Percentiles rank a stretch among this genome's conserved stretches.
phyloP scores from a whole-genome alignment of 2,329 filamentous ascomycete species.

The Fusarium humuli region DNA sequence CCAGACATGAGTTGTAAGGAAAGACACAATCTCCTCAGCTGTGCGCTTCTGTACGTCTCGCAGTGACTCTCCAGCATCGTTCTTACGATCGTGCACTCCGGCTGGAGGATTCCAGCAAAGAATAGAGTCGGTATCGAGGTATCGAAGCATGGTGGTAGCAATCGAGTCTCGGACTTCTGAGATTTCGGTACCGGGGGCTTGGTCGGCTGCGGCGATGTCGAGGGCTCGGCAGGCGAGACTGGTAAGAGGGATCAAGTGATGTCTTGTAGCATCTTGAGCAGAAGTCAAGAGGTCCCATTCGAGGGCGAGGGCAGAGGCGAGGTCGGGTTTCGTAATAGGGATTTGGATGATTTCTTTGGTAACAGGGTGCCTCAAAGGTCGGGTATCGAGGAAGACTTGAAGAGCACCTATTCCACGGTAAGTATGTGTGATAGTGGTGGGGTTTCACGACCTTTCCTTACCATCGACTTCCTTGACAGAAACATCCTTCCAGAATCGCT shows the following conservation, averaged over 20 bases:
- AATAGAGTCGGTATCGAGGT: slow-evolving; percentile 91
- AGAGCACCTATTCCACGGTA: slow-evolving; percentile 54
- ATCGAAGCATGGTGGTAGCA: slow-evolving; percentile 77
- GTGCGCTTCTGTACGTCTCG: slow-evolving; percentile 77
- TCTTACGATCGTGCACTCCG: slow-evolving; percentile 59
- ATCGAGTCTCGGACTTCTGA: slow-evolving; percentile 73
- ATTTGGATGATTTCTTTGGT: slow-evolving; percentile 78
- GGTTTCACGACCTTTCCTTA: slow-evolving; percentile 50
- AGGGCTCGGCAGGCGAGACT: slow-evolving; percentile 84
- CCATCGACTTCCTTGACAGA: slow-evolving; percentile 74
- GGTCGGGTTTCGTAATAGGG: slow-evolving; percentile 79
- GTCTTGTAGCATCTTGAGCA: slow-evolving; percentile 83
- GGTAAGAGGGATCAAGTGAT: slow-evolving; percentile 91
- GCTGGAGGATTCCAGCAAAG: slow-evolving; percentile 83
- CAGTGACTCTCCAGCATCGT: slow-evolving; percentile 68
- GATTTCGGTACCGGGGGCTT: slow-evolving; percentile 37
- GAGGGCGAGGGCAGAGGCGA: slow-evolving; percentile 86
- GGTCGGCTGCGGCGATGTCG: slow-evolving; percentile 80
- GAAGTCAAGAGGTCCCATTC: slow-evolving; percentile 93
- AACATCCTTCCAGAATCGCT: slow-evolving; percentile 92
- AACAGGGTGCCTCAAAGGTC: slow-evolving; percentile 81
- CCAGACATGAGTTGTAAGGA: slow-evolving; percentile 80
- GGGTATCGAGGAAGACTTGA: slow-evolving; percentile 79
- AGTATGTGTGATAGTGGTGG: slow-evolving; percentile 10
- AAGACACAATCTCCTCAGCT: slow-evolving; percentile 77